phyloP scores from a whole-genome alignment of 2,329 filamentous ascomycete genomes.

The Venturia nashicola region DNA sequence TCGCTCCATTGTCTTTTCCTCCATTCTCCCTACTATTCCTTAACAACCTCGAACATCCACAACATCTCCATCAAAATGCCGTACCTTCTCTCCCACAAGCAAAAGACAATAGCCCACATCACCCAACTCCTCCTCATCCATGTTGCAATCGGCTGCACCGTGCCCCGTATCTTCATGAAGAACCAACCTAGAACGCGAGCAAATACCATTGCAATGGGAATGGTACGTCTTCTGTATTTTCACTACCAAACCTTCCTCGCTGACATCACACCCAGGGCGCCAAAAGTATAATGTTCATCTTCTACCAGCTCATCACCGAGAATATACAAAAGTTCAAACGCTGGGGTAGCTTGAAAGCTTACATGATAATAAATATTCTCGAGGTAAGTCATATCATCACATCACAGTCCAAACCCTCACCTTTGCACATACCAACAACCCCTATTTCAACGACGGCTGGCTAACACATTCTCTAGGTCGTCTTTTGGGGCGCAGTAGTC shows the following conservation, averaged over 20 bases:
- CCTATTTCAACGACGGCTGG: too few relatives aligned
- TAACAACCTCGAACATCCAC: background rate
- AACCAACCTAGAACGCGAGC: constrained; percentile 15
- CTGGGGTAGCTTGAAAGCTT: constrained; percentile 30
- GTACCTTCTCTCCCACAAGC: background rate
- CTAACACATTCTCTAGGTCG: constrained; percentile 13
- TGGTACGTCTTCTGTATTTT: constrained; percentile 11
- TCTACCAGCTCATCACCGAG: constrained; percentile 29
- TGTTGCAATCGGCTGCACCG: background rate
- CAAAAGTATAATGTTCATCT: constrained; percentile 30
- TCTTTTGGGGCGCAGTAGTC: constrained; percentile 30
- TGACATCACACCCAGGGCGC: constrained; percentile 15
- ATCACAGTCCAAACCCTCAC: too few relatives aligned
- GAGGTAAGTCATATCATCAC: constrained; percentile 15
- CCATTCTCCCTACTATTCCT: background rate
- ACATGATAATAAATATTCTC: constrained; percentile 28
- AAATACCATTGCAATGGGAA: constrained; percentile 16
- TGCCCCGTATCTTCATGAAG: constrained; percentile 13
- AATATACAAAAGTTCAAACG: constrained; percentile 17
- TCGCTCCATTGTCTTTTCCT: too few relatives aligned
- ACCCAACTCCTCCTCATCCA: constrained; percentile 6
- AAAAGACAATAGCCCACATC: background rate
- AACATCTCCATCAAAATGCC: background rate
- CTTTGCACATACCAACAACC: too few relatives aligned
- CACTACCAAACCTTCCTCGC: too few relatives aligned